A percentile compares a stretch with the other conserved stretches of the same genome.
Evolutionary conservation across 2,329 filamentous ascomycete species (phyloP).

Genomic region (Alternaria infectoria): DNA sequence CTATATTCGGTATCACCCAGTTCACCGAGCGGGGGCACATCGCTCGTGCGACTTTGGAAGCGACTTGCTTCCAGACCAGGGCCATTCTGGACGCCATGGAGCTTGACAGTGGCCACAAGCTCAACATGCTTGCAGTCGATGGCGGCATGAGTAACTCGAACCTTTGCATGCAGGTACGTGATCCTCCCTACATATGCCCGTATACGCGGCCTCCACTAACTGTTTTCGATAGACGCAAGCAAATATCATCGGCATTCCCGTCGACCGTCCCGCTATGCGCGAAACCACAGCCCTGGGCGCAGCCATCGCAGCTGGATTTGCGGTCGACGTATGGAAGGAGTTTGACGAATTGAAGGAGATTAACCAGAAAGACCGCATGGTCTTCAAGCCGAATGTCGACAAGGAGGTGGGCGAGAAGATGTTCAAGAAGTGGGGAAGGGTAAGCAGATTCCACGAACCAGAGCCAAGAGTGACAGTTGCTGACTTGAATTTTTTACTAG

Average conservation of each 20-base stretch:
- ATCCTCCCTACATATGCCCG: not conserved
- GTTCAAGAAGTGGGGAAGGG: constrained; percentile 74
- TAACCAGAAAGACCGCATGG: constrained; percentile 71
- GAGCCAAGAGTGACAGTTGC: not conserved
- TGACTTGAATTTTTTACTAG: constrained; percentile 8
- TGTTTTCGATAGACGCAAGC: constrained; percentile 69
- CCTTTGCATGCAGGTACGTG: constrained; percentile 75
- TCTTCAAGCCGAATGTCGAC: constrained; percentile 72
- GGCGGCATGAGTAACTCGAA: constrained; percentile 89
- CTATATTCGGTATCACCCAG: constrained; percentile 81
- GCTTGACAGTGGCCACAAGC: constrained; percentile 77
- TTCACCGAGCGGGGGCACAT: constrained; percentile 87
- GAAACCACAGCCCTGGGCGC: constrained; percentile 90
- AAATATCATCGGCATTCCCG: constrained; percentile 81
- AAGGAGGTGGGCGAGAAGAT: constrained; percentile 64
- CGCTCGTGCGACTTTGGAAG: constrained; percentile 86
- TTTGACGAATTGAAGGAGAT: constrained; percentile 76
- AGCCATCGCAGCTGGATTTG: constrained; percentile 87
- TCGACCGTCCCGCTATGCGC: constrained; percentile 84
- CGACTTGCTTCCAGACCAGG: constrained; percentile 90
- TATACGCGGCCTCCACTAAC: constrained; percentile 15
- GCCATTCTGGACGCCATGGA: constrained; percentile 93
- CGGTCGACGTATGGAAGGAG: constrained; percentile 77
- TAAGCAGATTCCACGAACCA: constrained; percentile 1
- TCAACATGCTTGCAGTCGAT: constrained; percentile 80